Evolutionary conservation across 805 yeast genomes (phyloP).

Genomic region (Cyberlindnera saturnus): DNA sequence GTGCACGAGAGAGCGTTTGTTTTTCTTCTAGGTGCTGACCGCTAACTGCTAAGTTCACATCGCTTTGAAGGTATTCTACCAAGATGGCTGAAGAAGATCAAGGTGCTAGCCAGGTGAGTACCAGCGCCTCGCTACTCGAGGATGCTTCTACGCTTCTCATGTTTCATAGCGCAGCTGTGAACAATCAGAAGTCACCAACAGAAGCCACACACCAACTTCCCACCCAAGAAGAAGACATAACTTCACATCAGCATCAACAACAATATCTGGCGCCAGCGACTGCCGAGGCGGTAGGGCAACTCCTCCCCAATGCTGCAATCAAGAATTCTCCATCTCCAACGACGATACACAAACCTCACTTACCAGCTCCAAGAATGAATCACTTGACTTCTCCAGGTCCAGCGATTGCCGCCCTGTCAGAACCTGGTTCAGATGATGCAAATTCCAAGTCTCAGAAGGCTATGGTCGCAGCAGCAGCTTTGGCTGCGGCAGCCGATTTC

Average conservation of each 20-base stretch:
- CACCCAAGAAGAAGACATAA: neutral
- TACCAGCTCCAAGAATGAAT: conserved; percentile 12
- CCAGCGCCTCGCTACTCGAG: conserved; percentile 33
- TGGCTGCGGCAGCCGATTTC: conserved; percentile 75
- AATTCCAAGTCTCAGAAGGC: conserved; percentile 36
- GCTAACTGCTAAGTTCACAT: too few relatives aligned
- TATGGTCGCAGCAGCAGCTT: conserved; percentile 74
- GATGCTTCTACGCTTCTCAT: conserved; percentile 57
- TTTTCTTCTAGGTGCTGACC: too few relatives aligned
- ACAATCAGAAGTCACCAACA: conserved; percentile 14
- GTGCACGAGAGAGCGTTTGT: too few relatives aligned
- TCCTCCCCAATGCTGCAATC: conserved; percentile 1
- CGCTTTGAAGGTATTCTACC: too few relatives aligned
- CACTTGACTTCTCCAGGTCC: conserved; percentile 40
- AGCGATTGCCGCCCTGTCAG: conserved; percentile 34
- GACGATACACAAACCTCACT: neutral
- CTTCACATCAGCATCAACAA: conserved; percentile 1
- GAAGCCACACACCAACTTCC: too few relatives aligned
- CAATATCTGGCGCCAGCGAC: neutral
- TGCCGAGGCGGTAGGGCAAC: neutral
- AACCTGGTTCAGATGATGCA: conserved; percentile 16
- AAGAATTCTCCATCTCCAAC: conserved; percentile 2
- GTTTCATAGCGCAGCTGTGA: conserved; percentile 51
- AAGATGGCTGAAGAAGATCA: neutral
- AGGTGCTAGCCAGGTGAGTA: conserved; percentile 3